Evolutionary conservation across 805 yeast genomes (phyloP).

Genomic region (Nakazawaea anatomiae): DNA sequence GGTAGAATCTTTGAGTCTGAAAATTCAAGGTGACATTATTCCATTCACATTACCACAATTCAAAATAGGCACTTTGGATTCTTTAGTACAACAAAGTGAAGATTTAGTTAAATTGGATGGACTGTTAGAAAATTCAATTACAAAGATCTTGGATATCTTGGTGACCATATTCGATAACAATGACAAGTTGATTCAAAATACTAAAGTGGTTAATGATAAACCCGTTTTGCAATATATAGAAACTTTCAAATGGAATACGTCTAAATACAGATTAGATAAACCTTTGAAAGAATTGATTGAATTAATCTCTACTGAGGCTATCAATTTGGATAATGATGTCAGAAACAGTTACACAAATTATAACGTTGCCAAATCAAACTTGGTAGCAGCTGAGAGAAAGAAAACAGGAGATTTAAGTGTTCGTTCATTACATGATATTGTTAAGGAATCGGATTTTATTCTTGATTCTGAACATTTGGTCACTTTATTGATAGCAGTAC

Average conservation of each 20-base stretch:
- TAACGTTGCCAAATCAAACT: constrained; percentile 75
- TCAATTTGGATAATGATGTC: constrained; percentile 80
- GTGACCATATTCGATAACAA: constrained; percentile 35
- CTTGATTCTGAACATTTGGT: constrained; percentile 79
- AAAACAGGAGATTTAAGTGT: constrained; percentile 91
- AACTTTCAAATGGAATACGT: constrained; percentile 80
- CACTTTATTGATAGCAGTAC: constrained; percentile 86
- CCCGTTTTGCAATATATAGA: constrained; percentile 61
- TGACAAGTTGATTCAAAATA: constrained; percentile 17
- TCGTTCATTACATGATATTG: constrained; percentile 84
- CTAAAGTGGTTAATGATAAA: constrained; percentile 35
- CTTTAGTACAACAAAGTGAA: constrained; percentile 84
- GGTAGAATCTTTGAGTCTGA: constrained; percentile 46
- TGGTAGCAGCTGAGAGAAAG: constrained; percentile 86
- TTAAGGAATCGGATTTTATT: constrained; percentile 77
- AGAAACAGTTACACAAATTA: constrained; percentile 69
- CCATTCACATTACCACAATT: constrained; percentile 70
- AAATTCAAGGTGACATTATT: constrained; percentile 45
- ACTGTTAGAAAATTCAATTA: constrained; percentile 65
- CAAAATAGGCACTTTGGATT: constrained; percentile 92
- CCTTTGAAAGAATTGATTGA: constrained; percentile 72
- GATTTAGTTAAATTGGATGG: constrained; percentile 78
- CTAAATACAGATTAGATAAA: constrained; percentile 81
- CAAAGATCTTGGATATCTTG: constrained; percentile 74
- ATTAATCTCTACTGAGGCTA: constrained; percentile 67